phyloP scores from a whole-genome alignment of 2,329 filamentous ascomycete species.

The Cercospora citrullina region DNA sequence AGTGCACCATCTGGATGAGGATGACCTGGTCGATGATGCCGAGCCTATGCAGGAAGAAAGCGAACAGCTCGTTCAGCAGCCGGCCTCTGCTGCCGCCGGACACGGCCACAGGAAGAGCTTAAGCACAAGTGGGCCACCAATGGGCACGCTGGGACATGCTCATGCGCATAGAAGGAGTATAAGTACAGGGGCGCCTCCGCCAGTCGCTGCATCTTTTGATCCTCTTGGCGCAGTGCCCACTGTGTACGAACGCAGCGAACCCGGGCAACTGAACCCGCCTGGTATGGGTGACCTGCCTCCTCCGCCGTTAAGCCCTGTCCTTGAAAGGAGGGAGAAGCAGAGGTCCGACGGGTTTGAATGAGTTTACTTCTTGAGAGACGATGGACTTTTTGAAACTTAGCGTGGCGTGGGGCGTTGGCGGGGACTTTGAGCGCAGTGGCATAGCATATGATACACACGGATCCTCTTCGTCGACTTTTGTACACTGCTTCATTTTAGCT shows the following conservation, averaged over 20 bases:
- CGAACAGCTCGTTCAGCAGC: conserved; percentile 37
- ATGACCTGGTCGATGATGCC: conserved; percentile 33
- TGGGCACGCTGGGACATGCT: conserved; percentile 18
- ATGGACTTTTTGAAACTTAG: conserved; percentile 1
- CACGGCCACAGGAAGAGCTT: conserved; percentile 48
- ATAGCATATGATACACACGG: conserved; percentile 12
- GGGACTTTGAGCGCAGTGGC: not conserved
- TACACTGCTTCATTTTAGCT: not conserved
- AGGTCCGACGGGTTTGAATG: conserved; percentile 39
- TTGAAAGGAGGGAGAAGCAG: conserved; percentile 27
- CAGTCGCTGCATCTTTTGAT: conserved; percentile 32
- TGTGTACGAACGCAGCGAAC: conserved; percentile 27
- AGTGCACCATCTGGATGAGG: conserved; percentile 39
- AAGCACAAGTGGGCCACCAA: conserved; percentile 36
- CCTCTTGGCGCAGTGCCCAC: conserved; percentile 36
- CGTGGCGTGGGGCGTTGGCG: conserved; percentile 12
- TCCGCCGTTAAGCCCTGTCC: conserved; percentile 22
- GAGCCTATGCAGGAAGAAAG: conserved; percentile 39
- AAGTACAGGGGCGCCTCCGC: conserved; percentile 37
- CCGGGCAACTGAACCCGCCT: conserved; percentile 26
- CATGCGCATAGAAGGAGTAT: conserved; percentile 48
- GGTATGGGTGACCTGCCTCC: conserved; percentile 15
- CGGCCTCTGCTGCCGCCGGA: conserved; percentile 8
- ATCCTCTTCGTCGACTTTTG: not conserved
- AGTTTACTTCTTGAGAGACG: not conserved